Evolutionary conservation across 345 rosid species (phyloP).

Genomic region (Murraya koenigii): DNA sequence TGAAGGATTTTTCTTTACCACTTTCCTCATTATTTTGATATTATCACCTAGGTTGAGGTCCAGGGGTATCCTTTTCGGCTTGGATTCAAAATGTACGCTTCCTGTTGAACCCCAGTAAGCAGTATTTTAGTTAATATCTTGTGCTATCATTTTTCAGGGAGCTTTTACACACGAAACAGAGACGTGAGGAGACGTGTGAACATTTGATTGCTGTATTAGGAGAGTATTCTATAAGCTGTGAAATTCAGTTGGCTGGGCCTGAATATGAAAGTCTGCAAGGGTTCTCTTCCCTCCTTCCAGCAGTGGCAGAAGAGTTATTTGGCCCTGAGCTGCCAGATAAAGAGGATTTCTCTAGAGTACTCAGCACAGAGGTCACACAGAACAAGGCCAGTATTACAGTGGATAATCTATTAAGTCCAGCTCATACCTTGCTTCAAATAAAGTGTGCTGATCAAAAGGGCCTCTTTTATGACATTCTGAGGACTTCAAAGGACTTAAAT

Average conservation of each 20-base stretch:
- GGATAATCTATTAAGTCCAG: conserved; percentile 70
- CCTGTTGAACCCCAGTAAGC: not conserved
- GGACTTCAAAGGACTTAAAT: conserved; percentile 71
- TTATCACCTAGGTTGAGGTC: not conserved
- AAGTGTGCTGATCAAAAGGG: conserved; percentile 72
- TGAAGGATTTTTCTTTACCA: not conserved
- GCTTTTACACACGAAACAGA: conserved; percentile 52
- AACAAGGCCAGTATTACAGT: conserved; percentile 43
- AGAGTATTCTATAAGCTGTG: conserved; percentile 61
- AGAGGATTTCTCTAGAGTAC: conserved; percentile 27
- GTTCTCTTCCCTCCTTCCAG: conserved; percentile 50
- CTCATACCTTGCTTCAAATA: conserved; percentile 67
- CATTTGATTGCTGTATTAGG: conserved; percentile 52
- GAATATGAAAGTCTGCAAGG: conserved; percentile 48
- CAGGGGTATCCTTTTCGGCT: not conserved
- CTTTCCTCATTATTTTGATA: not conserved
- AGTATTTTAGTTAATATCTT: not conserved
- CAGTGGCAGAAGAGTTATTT: conserved; percentile 53
- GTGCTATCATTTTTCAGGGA: conserved; percentile 37
- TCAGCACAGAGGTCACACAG: conserved; percentile 20
- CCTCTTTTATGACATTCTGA: conserved; percentile 65
- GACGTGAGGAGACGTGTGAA: conserved; percentile 50
- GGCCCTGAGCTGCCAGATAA: conserved; percentile 31
- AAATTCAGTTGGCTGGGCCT: conserved; percentile 62
- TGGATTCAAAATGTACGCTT: not conserved